These are phyloP conservation scores for Syzygium jambos DNA, from an alignment of 345 rosid species.

Conservation along the genomic window DNA sequence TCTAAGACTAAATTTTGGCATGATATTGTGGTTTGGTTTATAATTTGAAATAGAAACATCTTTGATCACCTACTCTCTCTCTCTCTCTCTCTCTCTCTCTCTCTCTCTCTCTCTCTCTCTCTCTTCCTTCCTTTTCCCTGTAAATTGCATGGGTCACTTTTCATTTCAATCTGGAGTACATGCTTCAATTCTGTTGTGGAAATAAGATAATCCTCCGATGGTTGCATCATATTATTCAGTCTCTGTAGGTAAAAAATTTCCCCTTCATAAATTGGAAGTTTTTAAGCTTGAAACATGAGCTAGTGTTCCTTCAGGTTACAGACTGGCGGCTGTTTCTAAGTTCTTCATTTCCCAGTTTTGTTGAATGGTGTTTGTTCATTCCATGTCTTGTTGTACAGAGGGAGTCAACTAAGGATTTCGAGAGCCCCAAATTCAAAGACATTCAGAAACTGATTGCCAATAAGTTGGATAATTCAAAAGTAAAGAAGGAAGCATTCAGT, in stretches of 20 bases:
- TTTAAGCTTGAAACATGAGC: background rate
- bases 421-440: slow-evolving; percentile 55
- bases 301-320: background rate
- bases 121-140: background rate
- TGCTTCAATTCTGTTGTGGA: background rate
- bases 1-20: background rate
- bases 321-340: background rate
- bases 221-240: background rate
- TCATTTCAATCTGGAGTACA: background rate
- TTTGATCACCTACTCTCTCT: background rate
- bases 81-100: background rate
- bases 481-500: slow-evolving; percentile 28
- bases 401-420: slow-evolving; percentile 34
- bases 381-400: slow-evolving; percentile 6
- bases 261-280: background rate
- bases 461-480: slow-evolving; percentile 48
- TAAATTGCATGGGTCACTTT: background rate
- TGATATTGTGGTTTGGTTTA: background rate
- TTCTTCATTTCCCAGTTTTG: background rate
- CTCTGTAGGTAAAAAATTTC: background rate
- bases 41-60: background rate
- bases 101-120: background rate
- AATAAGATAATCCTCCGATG: background rate
- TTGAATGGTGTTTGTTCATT: background rate
- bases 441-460: slow-evolving; percentile 61